A percentile compares a stretch with the other conserved stretches of the same genome.
Evolutionary conservation across 148 eudicot species (phyloP).

Genomic region (Fagopyrum homotropicum): DNA sequence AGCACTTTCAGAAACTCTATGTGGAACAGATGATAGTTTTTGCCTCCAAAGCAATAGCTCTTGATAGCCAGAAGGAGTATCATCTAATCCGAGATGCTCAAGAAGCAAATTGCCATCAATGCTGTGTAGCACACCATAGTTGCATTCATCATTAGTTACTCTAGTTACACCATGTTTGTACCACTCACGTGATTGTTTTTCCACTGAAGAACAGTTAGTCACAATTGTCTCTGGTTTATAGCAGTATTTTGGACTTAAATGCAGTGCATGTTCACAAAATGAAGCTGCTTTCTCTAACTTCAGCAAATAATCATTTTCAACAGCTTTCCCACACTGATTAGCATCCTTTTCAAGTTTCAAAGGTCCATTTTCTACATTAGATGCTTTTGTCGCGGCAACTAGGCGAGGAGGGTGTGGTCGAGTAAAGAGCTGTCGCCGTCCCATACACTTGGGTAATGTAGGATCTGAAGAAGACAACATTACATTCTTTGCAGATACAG

Average conservation of each 20-base stretch:
- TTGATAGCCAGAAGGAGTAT: constrained; percentile 57
- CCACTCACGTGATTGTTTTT: constrained; percentile 24
- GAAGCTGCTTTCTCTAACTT: constrained; percentile 60
- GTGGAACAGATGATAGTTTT: constrained; percentile 26
- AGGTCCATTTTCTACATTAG: constrained; percentile 12
- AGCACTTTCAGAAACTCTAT: constrained; percentile 30
- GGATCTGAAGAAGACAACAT: constrained; percentile 76
- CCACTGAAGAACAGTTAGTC: constrained; percentile 22
- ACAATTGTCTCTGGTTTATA: constrained; percentile 17
- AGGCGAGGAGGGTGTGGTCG: constrained; percentile 81
- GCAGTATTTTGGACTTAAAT: constrained; percentile 65
- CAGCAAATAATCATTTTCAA: constrained; percentile 37
- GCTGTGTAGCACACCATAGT: constrained; percentile 17
- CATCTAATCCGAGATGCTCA: constrained; percentile 63
- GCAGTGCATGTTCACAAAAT: constrained; percentile 70
- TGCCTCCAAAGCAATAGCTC: constrained; percentile 74
- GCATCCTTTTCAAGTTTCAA: constrained; percentile 9
- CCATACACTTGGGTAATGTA: constrained; percentile 52
- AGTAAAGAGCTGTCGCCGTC: constrained; percentile 85
- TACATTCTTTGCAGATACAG: constrained; percentile 85
- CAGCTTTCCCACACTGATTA: constrained; percentile 18
- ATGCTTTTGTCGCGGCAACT: constrained; percentile 21
- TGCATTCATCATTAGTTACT: constrained; percentile 19
- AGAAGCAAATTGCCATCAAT: constrained; percentile 52
- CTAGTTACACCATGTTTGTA: constrained; percentile 13